Conservation (phyloP, 441 rosid species). For the Oxalis stricta region DNA sequence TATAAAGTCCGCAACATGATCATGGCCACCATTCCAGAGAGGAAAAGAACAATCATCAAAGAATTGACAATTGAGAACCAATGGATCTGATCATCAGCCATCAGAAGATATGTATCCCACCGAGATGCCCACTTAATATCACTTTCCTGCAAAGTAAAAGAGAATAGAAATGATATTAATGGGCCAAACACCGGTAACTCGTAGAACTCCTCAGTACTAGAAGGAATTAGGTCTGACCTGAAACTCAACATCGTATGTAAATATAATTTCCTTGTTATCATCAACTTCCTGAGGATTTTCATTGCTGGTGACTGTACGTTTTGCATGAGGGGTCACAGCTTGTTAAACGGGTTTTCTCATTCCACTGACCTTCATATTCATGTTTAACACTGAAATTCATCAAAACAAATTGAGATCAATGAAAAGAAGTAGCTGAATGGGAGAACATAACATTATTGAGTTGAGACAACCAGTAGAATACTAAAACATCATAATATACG, state of each 20-base stretch:
- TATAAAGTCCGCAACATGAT: conserved; percentile 86
- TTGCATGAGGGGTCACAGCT: conserved; percentile 90
- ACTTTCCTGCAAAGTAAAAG: conserved; percentile 44
- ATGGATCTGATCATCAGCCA: conserved; percentile 93
- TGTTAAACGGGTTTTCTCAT: conserved; percentile 50
- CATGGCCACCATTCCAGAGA: conserved; percentile 97
- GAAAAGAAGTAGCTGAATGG: not conserved
- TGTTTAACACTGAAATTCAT: conserved; percentile 57
- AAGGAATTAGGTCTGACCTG: conserved; percentile 26
- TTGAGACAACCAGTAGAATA: not conserved
- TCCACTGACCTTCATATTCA: conserved; percentile 78
- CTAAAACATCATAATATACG: not conserved
- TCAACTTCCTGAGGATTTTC: conserved; percentile 78
- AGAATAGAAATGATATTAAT: not conserved
- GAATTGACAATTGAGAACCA: conserved; percentile 93
- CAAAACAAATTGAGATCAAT: conserved; percentile 8
- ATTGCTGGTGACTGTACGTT: conserved; percentile 57
- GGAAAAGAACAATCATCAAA: conserved; percentile 90
- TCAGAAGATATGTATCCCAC: conserved; percentile 89
- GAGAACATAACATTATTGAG: not conserved
- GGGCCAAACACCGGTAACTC: not conserved
- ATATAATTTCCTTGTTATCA: conserved; percentile 60
- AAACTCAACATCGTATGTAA: conserved; percentile 83
- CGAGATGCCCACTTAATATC: conserved; percentile 92
- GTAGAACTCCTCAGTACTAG: not conserved